Evolutionary conservation across 176 grass and related monocot species (phyloP).

Genomic region (Pontederia paniculata): DNA sequence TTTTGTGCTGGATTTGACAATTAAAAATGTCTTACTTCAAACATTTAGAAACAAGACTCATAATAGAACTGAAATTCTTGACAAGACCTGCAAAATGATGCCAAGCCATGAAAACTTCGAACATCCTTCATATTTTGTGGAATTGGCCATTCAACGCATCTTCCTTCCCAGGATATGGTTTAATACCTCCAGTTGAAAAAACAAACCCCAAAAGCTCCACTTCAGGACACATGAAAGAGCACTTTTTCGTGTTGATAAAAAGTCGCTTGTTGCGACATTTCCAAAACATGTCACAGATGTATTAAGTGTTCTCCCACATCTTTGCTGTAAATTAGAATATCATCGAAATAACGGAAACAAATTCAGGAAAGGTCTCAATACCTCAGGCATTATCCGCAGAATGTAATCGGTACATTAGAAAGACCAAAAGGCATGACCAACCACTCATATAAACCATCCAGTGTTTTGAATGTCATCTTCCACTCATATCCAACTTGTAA

Average conservation of each 20-base stretch:
- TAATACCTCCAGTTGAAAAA: neutral
- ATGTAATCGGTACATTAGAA: neutral
- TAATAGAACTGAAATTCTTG: neutral
- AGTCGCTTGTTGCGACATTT: no score
- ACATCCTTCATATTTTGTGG: neutral
- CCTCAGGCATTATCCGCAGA: neutral
- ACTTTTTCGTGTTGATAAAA: no score
- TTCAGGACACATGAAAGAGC: no score
- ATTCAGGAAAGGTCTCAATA: neutral
- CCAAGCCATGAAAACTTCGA: neutral
- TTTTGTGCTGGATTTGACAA: neutral
- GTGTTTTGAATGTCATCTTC: neutral
- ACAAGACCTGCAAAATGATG: neutral
- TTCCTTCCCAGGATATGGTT: neutral
- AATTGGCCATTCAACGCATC: neutral
- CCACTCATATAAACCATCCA: neutral
- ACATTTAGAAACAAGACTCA: neutral
- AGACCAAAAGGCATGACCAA: neutral
- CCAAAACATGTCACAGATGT: no score
- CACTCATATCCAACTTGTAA: neutral
- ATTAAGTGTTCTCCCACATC: neutral
- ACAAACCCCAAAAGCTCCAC: neutral
- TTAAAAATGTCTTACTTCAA: neutral
- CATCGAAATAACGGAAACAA: neutral
- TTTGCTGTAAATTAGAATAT: neutral